phyloP scores from a whole-genome alignment of 2,329 filamentous ascomycete genomes.

The Cytospora piceicola region DNA sequence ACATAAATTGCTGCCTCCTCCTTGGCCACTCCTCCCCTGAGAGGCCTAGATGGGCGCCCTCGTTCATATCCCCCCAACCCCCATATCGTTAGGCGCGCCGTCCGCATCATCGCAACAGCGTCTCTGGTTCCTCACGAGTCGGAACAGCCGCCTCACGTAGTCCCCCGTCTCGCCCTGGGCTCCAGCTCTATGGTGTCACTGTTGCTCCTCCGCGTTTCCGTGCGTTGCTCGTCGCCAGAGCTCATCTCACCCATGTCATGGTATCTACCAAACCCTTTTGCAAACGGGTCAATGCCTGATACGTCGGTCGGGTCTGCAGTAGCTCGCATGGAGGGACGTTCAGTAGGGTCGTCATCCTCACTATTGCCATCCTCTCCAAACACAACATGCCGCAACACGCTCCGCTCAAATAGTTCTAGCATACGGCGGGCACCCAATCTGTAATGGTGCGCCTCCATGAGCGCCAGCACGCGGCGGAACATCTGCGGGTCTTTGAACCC shows the following conservation, averaged over 20 bases:
- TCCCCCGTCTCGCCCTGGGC: constrained; percentile 26
- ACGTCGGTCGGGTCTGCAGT: constrained; percentile 25
- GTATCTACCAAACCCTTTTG: constrained; percentile 26
- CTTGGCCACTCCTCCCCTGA: not conserved
- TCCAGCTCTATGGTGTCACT: constrained; percentile 45
- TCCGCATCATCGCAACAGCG: no score
- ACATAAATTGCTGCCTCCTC: constrained; percentile 1
- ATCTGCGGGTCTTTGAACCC: constrained; percentile 77
- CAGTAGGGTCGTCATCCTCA: constrained; percentile 34
- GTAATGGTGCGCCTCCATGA: constrained; percentile 90
- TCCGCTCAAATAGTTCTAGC: constrained; percentile 92
- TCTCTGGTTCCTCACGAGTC: no score
- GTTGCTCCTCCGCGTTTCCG: constrained; percentile 60
- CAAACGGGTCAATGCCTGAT: constrained; percentile 18
- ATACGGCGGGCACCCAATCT: constrained; percentile 84
- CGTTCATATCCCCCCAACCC: not conserved
- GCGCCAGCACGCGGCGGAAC: constrained; percentile 81
- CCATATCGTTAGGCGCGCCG: no score
- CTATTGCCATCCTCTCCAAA: constrained; percentile 68
- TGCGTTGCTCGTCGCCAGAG: constrained; percentile 56
- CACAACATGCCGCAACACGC: constrained; percentile 81
- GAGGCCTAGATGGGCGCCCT: not conserved
- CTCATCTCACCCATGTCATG: constrained; percentile 58
- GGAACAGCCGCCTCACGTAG: constrained; percentile 3
- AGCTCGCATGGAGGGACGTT: not conserved